phyloP scores from a whole-genome alignment of 805 yeast genomes.

The Pichia heedii region DNA sequence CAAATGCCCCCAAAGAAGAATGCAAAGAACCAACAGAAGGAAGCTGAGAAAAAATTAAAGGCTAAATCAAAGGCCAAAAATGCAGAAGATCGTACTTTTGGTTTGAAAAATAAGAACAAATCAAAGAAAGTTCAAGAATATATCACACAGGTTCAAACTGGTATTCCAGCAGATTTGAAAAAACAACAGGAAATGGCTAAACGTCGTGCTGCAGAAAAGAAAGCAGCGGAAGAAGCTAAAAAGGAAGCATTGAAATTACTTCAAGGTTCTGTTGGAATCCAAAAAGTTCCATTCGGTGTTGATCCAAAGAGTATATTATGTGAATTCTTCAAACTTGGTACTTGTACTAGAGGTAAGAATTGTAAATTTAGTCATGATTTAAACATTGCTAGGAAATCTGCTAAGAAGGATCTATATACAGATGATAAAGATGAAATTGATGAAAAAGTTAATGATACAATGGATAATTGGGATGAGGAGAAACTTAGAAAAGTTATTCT shows the following conservation, averaged over 20 bases:
- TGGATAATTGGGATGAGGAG: slow-evolving; percentile 97
- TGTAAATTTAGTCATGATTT: slow-evolving; percentile 94
- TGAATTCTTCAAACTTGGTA: slow-evolving; percentile 76
- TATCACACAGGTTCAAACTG: slow-evolving; percentile 60
- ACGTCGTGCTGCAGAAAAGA: slow-evolving; percentile 77
- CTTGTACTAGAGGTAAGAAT: slow-evolving; percentile 71
- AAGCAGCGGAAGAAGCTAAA: slow-evolving; percentile 84
- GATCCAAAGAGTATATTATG: slow-evolving; percentile 94
- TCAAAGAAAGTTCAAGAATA: slow-evolving; percentile 79
- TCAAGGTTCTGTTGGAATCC: slow-evolving; percentile 55
- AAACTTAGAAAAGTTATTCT: slow-evolving; percentile 77
- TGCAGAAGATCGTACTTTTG: slow-evolving; percentile 85
- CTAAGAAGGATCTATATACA: slow-evolving; percentile 84
- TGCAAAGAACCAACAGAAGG: slow-evolving; percentile 32
- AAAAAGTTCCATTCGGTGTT: slow-evolving; percentile 92
- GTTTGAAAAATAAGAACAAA: slow-evolving; percentile 90
- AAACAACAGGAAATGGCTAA: slow-evolving; percentile 43
- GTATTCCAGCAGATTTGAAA: slow-evolving; percentile 38
- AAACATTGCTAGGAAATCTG: slow-evolving; percentile 76
- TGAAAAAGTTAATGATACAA: slow-evolving; percentile 65
- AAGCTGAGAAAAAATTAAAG: slow-evolving; percentile 54
- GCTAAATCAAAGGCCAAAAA: slow-evolving; percentile 50
- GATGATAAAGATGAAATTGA: slow-evolving; percentile 61
- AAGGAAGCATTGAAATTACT: slow-evolving; percentile 76
- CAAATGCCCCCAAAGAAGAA: slow-evolving; percentile 50